phyloP scores from a whole-genome alignment of 2,329 filamentous ascomycete genomes.

The Bipolaris sorokiniana region DNA sequence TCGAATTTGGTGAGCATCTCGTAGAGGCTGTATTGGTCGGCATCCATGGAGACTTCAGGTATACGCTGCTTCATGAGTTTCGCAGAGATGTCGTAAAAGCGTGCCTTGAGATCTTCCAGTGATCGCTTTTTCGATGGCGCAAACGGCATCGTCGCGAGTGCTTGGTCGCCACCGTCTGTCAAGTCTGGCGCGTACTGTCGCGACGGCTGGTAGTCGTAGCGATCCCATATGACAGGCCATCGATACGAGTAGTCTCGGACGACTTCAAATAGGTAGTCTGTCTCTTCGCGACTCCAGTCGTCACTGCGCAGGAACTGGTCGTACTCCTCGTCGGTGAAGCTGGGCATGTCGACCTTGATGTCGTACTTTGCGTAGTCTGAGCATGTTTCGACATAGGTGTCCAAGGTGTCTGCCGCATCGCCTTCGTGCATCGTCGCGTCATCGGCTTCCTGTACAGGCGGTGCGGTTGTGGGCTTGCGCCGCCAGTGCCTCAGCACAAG shows the following conservation, averaged over 20 bases:
- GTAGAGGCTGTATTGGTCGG: conserved; percentile 80
- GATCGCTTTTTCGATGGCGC: conserved; percentile 63
- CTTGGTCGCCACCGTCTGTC: conserved; percentile 28
- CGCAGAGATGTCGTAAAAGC: conserved; percentile 85
- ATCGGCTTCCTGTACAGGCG: conserved; percentile 39
- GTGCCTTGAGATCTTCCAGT: conserved; percentile 88
- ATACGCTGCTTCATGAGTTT: conserved; percentile 51
- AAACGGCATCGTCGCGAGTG: conserved; percentile 43
- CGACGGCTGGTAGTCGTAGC: conserved; percentile 74
- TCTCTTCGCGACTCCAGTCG: conserved; percentile 92
- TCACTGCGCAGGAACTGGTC: conserved; percentile 71
- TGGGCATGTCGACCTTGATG: conserved; percentile 75
- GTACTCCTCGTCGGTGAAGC: conserved; percentile 89
- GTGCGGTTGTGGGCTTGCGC: conserved; percentile 58
- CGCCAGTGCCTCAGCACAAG: conserved; percentile 83
- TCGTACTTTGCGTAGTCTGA: conserved; percentile 85
- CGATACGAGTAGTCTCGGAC: conserved; percentile 82
- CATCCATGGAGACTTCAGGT: conserved; percentile 70
- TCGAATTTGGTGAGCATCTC: conserved; percentile 89
- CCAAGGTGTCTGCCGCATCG: conserved; percentile 48
- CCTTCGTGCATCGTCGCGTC: conserved; percentile 40
- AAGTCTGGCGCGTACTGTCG: conserved; percentile 33
- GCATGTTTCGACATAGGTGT: conserved; percentile 52
- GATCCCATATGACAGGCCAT: conserved; percentile 91
- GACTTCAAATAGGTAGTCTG: conserved; percentile 82